These are phyloP conservation scores for Carex myosuroides DNA, from an alignment of 176 grass and related monocot genomes.

Conservation along the genomic window DNA sequence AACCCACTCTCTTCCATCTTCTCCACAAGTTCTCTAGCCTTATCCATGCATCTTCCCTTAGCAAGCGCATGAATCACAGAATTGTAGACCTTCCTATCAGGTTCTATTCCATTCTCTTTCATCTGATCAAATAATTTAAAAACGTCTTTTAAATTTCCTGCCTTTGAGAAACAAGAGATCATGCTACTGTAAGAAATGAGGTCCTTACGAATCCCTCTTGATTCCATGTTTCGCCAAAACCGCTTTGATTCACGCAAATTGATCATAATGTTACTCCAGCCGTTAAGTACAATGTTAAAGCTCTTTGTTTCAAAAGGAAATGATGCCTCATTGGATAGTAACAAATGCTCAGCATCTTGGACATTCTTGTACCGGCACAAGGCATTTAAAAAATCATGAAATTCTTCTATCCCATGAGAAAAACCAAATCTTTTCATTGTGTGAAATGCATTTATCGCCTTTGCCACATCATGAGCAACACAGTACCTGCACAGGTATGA, in stretches of 20 bases:
- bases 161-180: conserved; percentile 86
- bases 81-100: conserved; percentile 73
- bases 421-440: conserved; percentile 49
- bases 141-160: conserved; percentile 57
- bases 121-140: conserved; percentile 70
- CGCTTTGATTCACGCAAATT: conserved; percentile 56
- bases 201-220: conserved; percentile 40
- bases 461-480: conserved; percentile 48
- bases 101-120: conserved; percentile 51
- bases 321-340: conserved; percentile 44
- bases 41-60: conserved; percentile 53
- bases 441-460: conserved; percentile 56
- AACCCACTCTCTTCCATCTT: conserved; percentile 60
- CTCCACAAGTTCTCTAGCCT: conserved; percentile 48
- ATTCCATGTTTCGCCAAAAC: conserved; percentile 68
- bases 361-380: conserved; percentile 83
- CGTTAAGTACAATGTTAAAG: conserved; percentile 82
- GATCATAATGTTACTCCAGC: conserved; percentile 65
- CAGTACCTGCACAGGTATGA: conserved; percentile 38
- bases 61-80: conserved; percentile 55
- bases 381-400: conserved; percentile 59
- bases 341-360: conserved; percentile 67
- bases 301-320: conserved; percentile 82
- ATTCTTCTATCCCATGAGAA: conserved; percentile 31
- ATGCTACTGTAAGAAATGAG: conserved; percentile 69